Evolutionary conservation across 345 rosid genomes (phyloP).

Genomic region (Hibiscus syriacus): DNA sequence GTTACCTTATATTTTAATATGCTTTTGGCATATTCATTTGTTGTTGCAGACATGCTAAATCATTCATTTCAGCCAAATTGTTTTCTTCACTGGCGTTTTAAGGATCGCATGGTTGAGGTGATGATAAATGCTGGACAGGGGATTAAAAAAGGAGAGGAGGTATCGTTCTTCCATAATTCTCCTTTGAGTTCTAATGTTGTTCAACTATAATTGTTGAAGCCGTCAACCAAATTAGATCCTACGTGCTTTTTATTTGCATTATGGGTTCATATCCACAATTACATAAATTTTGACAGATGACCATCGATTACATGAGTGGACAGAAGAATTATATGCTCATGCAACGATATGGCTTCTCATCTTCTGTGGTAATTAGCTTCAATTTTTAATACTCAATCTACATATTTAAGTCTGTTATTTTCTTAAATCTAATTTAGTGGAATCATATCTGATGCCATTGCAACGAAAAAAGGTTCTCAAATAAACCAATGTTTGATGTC

Average conservation of each 20-base stretch:
- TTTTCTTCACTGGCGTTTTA: slow-evolving; percentile 90
- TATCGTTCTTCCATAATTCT: slow-evolving; percentile 17
- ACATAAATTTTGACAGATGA: slow-evolving; percentile 47
- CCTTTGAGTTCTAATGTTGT: slow-evolving; percentile 10
- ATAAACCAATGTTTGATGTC: background rate
- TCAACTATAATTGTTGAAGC: background rate
- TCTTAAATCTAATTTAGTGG: background rate
- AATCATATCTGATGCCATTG: background rate
- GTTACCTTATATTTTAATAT: background rate
- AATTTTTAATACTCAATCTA: background rate
- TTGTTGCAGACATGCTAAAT: slow-evolving; percentile 78
- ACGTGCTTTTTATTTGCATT: background rate
- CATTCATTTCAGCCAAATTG: slow-evolving; percentile 88
- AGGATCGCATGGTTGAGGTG: slow-evolving; percentile 94
- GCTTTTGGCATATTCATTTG: slow-evolving; percentile 1
- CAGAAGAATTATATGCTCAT: slow-evolving; percentile 53
- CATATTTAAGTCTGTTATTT: background rate
- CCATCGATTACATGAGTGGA: slow-evolving; percentile 66
- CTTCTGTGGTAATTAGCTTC: slow-evolving; percentile 59
- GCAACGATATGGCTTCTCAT: slow-evolving; percentile 94
- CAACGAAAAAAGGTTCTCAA: background rate
- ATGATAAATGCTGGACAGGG: slow-evolving; percentile 90
- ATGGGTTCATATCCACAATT: background rate
- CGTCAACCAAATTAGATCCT: background rate
- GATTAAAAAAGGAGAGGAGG: slow-evolving; percentile 84